phyloP scores from a whole-genome alignment of 1,284 basidiomycete species.

The Irpex lacteus region DNA sequence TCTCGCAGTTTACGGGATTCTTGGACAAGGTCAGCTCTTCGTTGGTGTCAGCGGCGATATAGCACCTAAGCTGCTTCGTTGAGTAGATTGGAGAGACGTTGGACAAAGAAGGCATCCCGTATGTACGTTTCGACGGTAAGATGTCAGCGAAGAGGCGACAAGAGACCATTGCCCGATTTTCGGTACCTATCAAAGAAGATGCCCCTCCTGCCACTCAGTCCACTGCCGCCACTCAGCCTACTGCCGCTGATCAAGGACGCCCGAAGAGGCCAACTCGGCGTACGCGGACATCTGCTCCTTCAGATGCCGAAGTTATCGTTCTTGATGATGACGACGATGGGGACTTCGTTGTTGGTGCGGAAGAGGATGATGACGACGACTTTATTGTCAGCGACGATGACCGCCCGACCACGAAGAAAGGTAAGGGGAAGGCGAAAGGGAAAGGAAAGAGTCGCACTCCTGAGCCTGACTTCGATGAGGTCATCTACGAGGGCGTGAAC shows the following conservation, averaged over 20 bases:
- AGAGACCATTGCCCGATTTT: constrained; percentile 75
- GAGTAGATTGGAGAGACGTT: constrained; percentile 67
- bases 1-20: constrained; percentile 85
- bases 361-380: constrained; percentile 26
- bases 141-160: constrained; percentile 78
- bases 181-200: constrained; percentile 51
- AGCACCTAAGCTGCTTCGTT: not conserved
- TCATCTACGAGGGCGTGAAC: constrained; percentile 35
- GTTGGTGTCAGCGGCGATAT: not conserved
- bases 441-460: constrained; percentile 33
- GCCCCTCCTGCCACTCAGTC: constrained; percentile 8
- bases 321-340: constrained; percentile 14
- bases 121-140: constrained; percentile 78
- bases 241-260: constrained; percentile 14
- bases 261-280: constrained; percentile 20
- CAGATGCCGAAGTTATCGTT: constrained; percentile 12
- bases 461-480: constrained; percentile 11
- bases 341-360: constrained; percentile 19
- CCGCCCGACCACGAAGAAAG: constrained; percentile 31
- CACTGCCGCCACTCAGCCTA: constrained; percentile 6
- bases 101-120: constrained; percentile 66
- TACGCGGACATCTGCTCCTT: not conserved
- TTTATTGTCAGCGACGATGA: constrained; percentile 34
- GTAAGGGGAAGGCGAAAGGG: constrained; percentile 37
- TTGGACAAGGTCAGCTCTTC: constrained; percentile 60